Percentiles rank a stretch among this genome's conserved stretches.
phyloP scores from a whole-genome alignment of 352 stramenopile genomes.

The Thalassiosira mediterranea region DNA sequence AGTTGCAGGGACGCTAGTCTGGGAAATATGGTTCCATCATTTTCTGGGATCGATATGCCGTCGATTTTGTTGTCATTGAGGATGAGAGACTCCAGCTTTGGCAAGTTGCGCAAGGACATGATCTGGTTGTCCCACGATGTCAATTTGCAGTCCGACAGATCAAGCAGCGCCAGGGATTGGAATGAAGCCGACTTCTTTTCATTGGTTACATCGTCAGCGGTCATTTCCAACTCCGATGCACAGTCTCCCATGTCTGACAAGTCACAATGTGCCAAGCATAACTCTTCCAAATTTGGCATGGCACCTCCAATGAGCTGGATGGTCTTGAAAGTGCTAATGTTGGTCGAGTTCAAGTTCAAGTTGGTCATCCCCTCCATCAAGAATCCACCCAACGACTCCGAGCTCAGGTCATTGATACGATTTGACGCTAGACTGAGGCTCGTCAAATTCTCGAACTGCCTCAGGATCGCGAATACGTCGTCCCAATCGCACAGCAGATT shows the following conservation, averaged over 20 bases:
- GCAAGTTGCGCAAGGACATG: conserved; percentile 44
- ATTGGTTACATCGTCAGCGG: neutral
- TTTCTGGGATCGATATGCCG: conserved; percentile 25
- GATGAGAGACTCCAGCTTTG: conserved; percentile 67
- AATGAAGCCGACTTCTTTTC: conserved; percentile 35
- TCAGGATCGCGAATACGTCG: conserved; percentile 63
- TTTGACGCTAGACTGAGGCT: conserved; percentile 73
- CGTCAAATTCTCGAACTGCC: conserved; percentile 66
- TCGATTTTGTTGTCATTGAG: conserved; percentile 77
- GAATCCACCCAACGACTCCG: conserved; percentile 13
- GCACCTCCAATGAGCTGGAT: conserved; percentile 46
- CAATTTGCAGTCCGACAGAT: conserved; percentile 72
- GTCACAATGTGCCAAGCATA: conserved; percentile 68
- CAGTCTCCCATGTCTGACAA: conserved; percentile 61
- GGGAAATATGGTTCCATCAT: too few relatives aligned
- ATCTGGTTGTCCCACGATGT: conserved; percentile 62
- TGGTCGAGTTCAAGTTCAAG: conserved; percentile 72
- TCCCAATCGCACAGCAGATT: conserved; percentile 78
- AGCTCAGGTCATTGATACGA: conserved; percentile 61
- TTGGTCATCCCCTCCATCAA: conserved; percentile 24
- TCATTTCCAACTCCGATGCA: conserved; percentile 1
- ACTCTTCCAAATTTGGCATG: conserved; percentile 72
- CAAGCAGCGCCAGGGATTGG: conserved; percentile 58
- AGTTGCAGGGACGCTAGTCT: conserved; percentile 66
- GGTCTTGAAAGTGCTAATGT: conserved; percentile 58